These are phyloP conservation scores for Scopulariopsis brevicaulis DNA, from an alignment of 2,329 filamentous ascomycete genomes.

Conservation along the genomic window DNA sequence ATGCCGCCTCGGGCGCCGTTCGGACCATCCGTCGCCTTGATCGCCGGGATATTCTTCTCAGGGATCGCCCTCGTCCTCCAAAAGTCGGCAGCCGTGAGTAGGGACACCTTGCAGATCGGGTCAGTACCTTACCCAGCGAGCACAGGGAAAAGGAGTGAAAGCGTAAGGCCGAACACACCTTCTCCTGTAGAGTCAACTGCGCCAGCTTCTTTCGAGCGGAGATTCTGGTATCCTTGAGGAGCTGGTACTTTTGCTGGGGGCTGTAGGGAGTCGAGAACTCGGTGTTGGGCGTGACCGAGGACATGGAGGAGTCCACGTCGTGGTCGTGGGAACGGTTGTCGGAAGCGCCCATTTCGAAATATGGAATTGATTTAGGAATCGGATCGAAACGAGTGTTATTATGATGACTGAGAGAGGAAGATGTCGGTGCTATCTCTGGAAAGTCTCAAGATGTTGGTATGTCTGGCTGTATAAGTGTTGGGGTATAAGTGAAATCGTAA, in stretches of 20 bases:
- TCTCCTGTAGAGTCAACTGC: conserved; percentile 43
- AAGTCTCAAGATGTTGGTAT: background rate
- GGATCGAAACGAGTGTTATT: background rate
- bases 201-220: conserved; percentile 36
- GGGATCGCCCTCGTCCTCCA: conserved; percentile 58
- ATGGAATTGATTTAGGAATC: background rate
- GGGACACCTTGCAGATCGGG: conserved; percentile 31
- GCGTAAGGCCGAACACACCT: conserved; percentile 26
- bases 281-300: conserved; percentile 29
- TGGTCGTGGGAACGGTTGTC: conserved; percentile 3
- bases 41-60: conserved; percentile 49
- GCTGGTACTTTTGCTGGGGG: conserved; percentile 22
- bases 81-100: conserved; percentile 53
- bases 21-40: conserved; percentile 59
- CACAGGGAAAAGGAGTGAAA: background rate
- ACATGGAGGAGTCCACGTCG: conserved; percentile 1
- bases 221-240: conserved; percentile 25
- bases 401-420: background rate
- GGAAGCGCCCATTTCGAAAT: background rate
- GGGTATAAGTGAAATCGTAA: background rate
- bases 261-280: conserved; percentile 35
- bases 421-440: background rate
- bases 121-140: background rate
- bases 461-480: background rate
- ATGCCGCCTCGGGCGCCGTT: conserved; percentile 59